phyloP scores from a whole-genome alignment of 2,329 filamentous ascomycete species.

The Aspergillus luchuensis region DNA sequence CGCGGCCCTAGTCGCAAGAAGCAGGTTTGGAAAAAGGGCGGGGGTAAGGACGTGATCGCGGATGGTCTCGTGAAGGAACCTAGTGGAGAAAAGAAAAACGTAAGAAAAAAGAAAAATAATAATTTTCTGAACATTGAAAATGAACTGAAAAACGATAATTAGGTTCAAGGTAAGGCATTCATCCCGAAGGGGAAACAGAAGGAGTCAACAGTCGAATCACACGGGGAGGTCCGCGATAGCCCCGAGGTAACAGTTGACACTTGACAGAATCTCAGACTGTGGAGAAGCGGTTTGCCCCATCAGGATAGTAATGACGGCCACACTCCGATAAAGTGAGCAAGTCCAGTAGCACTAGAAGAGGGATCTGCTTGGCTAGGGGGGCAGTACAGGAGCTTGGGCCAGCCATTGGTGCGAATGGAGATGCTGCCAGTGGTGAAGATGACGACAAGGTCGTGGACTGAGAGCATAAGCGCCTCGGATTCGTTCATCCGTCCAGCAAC shows the following conservation, averaged over 20 bases:
- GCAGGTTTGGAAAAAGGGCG: conserved; percentile 63
- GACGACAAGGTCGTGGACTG: conserved; percentile 16
- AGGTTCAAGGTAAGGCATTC: neutral
- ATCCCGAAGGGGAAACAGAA: conserved; percentile 1
- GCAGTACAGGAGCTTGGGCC: conserved; percentile 36
- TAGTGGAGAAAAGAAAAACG: conserved; percentile 25
- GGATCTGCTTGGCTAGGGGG: conserved; percentile 32
- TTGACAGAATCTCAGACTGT: conserved; percentile 17
- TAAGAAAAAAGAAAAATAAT: conserved; percentile 14
- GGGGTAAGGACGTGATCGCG: conserved; percentile 66
- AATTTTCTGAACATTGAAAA: conserved; percentile 4
- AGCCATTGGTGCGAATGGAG: conserved; percentile 24
- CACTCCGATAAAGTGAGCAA: conserved; percentile 11
- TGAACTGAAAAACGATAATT: conserved; percentile 13
- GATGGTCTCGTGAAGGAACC: conserved; percentile 50
- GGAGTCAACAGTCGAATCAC: neutral
- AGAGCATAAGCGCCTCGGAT: conserved; percentile 1
- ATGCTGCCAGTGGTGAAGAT: conserved; percentile 22
- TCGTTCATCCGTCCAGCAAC: conserved; percentile 11
- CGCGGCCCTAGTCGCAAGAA: conserved; percentile 66
- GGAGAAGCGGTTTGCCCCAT: conserved; percentile 19
- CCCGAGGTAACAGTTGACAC: neutral
- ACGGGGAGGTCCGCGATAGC: neutral
- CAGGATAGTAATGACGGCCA: neutral
- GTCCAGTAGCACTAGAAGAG: conserved; percentile 22